A percentile compares a stretch with the other conserved stretches of the same genome.
These are phyloP conservation scores for Rubroboletus pulcherrimus DNA, from an alignment of 768 basidiomycete genomes.

Conservation along the genomic window DNA sequence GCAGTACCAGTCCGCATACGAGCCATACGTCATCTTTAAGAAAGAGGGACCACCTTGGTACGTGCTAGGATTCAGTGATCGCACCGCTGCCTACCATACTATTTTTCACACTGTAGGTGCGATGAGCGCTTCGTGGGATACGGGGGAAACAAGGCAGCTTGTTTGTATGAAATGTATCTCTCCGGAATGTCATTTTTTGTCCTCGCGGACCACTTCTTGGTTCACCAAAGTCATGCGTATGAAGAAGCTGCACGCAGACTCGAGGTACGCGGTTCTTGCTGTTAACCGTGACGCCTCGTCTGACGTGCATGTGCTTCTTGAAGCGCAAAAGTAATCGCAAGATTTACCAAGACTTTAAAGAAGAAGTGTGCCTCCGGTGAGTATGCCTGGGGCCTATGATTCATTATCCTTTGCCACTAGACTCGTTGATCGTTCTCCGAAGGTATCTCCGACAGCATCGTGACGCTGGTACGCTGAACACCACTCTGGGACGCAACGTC, in stretches of 20 bases:
- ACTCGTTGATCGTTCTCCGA: neutral
- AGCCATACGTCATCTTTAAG: slow-evolving; percentile 83
- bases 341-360: slow-evolving; percentile 73
- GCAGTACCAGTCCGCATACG: slow-evolving; percentile 79
- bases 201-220: slow-evolving; percentile 81
- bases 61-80: slow-evolving; percentile 12
- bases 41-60: slow-evolving; percentile 75
- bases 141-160: slow-evolving; percentile 91
- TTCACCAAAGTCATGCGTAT: slow-evolving; percentile 83
- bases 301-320: neutral
- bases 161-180: slow-evolving; percentile 87
- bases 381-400: neutral
- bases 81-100: neutral
- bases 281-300: neutral
- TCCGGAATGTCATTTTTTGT: slow-evolving; percentile 83
- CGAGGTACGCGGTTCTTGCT: slow-evolving; percentile 46
- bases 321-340: slow-evolving; percentile 75
- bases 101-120: slow-evolving; percentile 53
- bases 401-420: neutral
- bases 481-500: slow-evolving; percentile 49
- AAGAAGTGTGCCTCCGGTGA: slow-evolving; percentile 69
- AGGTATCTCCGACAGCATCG: slow-evolving; percentile 66
- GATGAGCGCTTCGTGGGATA: slow-evolving; percentile 90
- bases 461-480: slow-evolving; percentile 47
- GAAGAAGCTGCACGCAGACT: slow-evolving; percentile 69